Percentiles rank a stretch among this genome's conserved stretches.
Evolutionary conservation across 2,329 filamentous ascomycete species (phyloP).

Genomic region (Xylariaceae sp.): DNA sequence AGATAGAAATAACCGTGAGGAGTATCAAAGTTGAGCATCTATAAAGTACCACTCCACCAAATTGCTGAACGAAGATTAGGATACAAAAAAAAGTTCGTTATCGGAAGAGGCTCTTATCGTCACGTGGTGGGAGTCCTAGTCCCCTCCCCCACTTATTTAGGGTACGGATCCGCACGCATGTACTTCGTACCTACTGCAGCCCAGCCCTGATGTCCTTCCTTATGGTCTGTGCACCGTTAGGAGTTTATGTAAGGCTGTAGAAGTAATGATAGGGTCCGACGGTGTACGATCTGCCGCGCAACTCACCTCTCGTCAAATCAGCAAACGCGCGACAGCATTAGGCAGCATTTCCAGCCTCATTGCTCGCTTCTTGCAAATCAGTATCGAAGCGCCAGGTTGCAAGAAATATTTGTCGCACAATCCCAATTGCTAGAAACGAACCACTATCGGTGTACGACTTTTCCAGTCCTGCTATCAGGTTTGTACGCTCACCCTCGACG

Average conservation of each 20-base stretch:
- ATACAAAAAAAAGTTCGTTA: not conserved
- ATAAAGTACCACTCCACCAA: not conserved
- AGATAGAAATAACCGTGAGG: not conserved
- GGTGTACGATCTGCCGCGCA: not conserved
- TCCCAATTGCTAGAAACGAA: not conserved
- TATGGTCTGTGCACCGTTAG: slow-evolving; percentile 9
- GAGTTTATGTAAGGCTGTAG: not conserved
- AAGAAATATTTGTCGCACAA: not conserved
- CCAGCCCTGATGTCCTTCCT: not conserved
- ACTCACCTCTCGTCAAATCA: slow-evolving; percentile 3
- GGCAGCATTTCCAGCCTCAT: slow-evolving; percentile 11
- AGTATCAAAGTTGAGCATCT: not conserved
- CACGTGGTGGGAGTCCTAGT: not conserved
- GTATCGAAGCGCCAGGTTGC: not conserved
- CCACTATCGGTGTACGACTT: not conserved
- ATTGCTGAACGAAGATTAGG: not conserved
- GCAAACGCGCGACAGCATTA: slow-evolving; percentile 17
- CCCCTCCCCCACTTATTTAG: too few species aligned
- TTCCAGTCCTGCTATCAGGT: not conserved
- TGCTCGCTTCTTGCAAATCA: not conserved
- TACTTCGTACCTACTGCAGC: not conserved
- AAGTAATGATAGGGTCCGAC: slow-evolving; percentile 12
- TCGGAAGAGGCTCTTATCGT: not conserved
- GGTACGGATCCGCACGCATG: too few species aligned
- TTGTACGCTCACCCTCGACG: too few species aligned